phyloP scores from a whole-genome alignment of 108 stramenopile species.

The Cyclotella atomus region DNA sequence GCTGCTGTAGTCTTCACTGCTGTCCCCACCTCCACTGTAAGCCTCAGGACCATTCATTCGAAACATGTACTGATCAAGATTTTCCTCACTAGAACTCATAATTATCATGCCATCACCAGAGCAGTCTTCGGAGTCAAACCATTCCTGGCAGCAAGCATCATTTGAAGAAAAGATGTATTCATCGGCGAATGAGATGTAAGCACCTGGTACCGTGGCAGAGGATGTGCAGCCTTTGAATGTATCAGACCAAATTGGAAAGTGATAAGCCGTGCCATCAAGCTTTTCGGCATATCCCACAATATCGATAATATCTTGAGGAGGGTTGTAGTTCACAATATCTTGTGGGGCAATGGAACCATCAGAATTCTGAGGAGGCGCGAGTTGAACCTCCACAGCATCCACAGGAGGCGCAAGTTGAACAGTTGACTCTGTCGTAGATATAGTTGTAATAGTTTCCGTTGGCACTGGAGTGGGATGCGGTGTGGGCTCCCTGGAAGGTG shows the following conservation, averaged over 20 bases:
- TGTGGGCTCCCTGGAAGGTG: conserved; percentile 7
- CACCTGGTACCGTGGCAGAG: background rate
- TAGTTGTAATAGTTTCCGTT: background rate
- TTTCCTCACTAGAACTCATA: background rate
- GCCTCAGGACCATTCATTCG: conserved; percentile 3
- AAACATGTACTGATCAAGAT: background rate
- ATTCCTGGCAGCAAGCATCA: background rate
- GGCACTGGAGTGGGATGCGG: background rate
- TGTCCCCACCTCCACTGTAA: background rate
- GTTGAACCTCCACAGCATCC: too few relatives aligned
- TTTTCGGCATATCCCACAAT: too few relatives aligned
- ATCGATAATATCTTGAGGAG: too few relatives aligned
- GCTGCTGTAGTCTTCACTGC: background rate
- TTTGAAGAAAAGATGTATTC: conserved; percentile 4
- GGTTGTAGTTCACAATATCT: too few relatives aligned
- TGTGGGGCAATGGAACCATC: too few relatives aligned
- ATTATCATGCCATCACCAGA: background rate
- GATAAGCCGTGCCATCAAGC: background rate
- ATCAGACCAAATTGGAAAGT: conserved; percentile 15
- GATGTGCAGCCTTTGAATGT: conserved; percentile 14
- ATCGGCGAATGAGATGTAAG: background rate
- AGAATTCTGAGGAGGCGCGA: too few relatives aligned
- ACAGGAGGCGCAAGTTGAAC: too few relatives aligned
- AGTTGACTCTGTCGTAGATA: background rate
- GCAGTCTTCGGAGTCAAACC: conserved; percentile 14